Base-by-base conservation (phyloP, 192 early-diverging fungal genomes). In the Coemansia sp. region DNA sequence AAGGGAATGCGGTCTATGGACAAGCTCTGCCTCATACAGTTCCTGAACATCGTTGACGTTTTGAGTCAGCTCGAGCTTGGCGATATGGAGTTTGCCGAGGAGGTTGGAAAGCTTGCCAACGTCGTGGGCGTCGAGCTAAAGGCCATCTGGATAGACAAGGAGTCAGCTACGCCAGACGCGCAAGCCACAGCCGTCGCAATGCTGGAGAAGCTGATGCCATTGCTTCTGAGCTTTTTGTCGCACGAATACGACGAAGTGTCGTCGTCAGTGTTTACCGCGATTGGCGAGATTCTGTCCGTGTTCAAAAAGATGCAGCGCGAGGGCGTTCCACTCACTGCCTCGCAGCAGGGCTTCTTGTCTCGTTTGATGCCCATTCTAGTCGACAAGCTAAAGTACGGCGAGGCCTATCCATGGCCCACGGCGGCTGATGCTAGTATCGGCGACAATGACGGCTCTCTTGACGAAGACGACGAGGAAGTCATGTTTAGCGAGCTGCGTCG, bases 1-100 rank as follows among this genome's bases (percentile, higher is more conserved):
- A 98, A 98, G 73, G 97, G 97, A 29, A 98, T 98, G 97, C 84
- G 88, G 60, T 88, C 95, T 2, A 60, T 88, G 58, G 97, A 98
- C 65, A 98, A 97, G 80, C 84, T 98, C 44, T 88, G 87, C 39
- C 84, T 98, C 67, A 87, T 97, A 29, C 91, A 94, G 78, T 81
- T 89, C 47, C 80, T 97, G 53, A 61, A 70, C 62, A 62, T 81
- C 39, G 53, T 78, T 12, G 72, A 70, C 22, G 65, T 75, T 18
- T 70, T 85, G 70, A 70, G 65, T 52, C 79, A 85, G 62, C 66
- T 81, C 38, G 76, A 71, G n/a, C 41, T 60, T 33, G 68, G 64
- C 57, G 73, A 85, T 12, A 62, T 63, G 5, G 84, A 79, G 43
- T 85, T 85, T 76, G 76, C 73, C 15, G 76, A 85, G 63, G 67